These are phyloP conservation scores for Penicillium freii DNA, from an alignment of 2,329 filamentous ascomycete genomes.

Conservation along the genomic window DNA sequence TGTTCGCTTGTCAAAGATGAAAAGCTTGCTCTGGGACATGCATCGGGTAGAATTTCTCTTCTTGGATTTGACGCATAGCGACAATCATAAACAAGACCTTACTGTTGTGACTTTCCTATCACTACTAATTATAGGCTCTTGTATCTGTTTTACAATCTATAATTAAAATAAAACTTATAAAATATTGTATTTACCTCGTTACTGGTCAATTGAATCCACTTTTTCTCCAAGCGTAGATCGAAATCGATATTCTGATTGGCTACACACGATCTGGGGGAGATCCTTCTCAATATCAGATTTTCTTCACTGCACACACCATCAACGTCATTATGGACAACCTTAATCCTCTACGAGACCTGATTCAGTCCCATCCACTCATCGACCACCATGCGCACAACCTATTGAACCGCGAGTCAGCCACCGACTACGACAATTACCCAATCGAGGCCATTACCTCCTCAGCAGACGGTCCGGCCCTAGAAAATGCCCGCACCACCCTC, in stretches of 20 bases:
- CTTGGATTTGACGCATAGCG: too few relatives aligned
- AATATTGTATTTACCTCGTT: background rate
- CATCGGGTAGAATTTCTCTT: too few relatives aligned
- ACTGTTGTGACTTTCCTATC: too few relatives aligned
- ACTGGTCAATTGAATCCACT: background rate
- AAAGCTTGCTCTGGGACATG: too few relatives aligned
- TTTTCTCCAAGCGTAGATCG: background rate
- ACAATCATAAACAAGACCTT: too few relatives aligned
- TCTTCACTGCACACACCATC: background rate
- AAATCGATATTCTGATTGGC: background rate
- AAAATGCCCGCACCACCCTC: conserved; percentile 61
- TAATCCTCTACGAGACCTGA: conserved; percentile 35
- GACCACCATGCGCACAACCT: conserved; percentile 51
- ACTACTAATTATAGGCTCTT: too few relatives aligned
- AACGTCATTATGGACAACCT: conserved; percentile 24
- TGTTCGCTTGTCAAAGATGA: too few relatives aligned
- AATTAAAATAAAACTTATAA: background rate
- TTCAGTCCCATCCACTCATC: conserved; percentile 45
- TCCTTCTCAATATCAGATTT: background rate
- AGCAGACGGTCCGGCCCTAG: conserved; percentile 66
- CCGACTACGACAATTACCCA: conserved; percentile 41
- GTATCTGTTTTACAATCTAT: too few relatives aligned
- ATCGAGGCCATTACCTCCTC: conserved; percentile 69
- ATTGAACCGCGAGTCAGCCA: conserved; percentile 33
- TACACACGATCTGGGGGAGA: background rate